phyloP scores from a whole-genome alignment of 2,329 filamentous ascomycete genomes.

The Apiospora aurea region DNA sequence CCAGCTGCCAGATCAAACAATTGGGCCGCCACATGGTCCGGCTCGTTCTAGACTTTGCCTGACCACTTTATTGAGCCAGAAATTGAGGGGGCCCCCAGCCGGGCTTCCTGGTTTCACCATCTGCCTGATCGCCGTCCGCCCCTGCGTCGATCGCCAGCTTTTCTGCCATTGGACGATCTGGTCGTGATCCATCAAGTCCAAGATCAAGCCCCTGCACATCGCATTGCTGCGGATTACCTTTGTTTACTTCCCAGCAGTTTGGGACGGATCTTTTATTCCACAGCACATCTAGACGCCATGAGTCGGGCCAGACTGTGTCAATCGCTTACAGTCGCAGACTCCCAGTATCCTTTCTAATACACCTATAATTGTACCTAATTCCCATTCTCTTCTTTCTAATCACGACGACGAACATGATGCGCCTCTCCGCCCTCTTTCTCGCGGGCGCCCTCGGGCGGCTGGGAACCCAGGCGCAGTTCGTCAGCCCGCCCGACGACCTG shows the following conservation, averaged over 20 bases:
- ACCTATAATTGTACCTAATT: background rate
- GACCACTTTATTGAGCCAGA: background rate
- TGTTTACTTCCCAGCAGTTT: background rate
- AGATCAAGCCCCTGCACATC: too few species aligned
- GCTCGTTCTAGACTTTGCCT: background rate
- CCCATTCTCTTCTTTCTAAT: background rate
- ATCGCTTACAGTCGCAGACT: background rate
- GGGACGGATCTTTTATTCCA: background rate
- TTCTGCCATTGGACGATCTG: background rate
- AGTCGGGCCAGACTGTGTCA: background rate
- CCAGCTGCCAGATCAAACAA: background rate
- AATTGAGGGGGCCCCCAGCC: constrained; percentile 3
- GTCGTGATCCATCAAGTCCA: too few species aligned
- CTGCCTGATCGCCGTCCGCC: background rate
- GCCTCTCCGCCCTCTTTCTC: background rate
- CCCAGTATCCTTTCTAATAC: background rate
- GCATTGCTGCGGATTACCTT: too few species aligned
- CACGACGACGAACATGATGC: background rate
- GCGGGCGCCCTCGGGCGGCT: background rate
- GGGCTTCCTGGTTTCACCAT: constrained; percentile 4
- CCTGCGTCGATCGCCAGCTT: background rate
- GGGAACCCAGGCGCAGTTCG: constrained; percentile 37
- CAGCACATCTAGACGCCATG: background rate
- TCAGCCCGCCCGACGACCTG: constrained; percentile 38
- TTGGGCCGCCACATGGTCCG: background rate